Base-by-base conservation (phyloP, 1,284 basidiomycete species). In the Apiotrichum porosum region DNA sequence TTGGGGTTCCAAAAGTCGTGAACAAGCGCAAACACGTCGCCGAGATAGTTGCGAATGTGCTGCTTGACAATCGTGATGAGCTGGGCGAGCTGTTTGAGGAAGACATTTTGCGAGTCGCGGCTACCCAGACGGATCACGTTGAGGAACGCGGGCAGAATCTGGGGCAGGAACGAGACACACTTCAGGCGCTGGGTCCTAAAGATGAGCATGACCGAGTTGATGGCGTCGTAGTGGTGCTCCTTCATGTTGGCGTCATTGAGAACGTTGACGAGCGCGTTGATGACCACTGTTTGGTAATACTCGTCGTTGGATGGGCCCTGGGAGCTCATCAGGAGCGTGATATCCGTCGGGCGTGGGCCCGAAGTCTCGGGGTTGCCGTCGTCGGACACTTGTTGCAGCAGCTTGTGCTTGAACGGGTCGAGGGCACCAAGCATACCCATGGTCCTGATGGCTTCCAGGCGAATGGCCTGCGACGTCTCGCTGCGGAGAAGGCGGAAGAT, bases 191-290 rank as follows among this genome's bases (percentile, higher is more conserved):
- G 92, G 0, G 93, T 97, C 73, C 94, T 92, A 81, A 98, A 98
- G 56, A 99, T 97, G 52, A 93, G 89, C 90, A 98, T 98, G 63
- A 99, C 88, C 2, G 94, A 93, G 71, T 98, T 93, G 57, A 98
- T 94, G 51, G 94, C 94, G 37, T 85, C 89, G 71, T 91, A 84
- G 62, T 97, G 92, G 62, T 92, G 85, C 54, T 79, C 83, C 63
- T 80, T 85, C 56, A 94, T 78, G 6, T 90, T 84, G 48, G 88
- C 84, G 65, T 97, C 95, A 65, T 86, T 88, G 57, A 99, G 76
- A 47, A 98, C 89, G 43, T 82, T 81, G 38, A 98, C 80, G 19
- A 99, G 79, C 2, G 91, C 83, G 38, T 85, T 87, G 72, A 99
- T 89, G 34, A 93, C 94, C 4, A 95, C 90, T 8, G 90, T 92